phyloP scores from a whole-genome alignment of 495 filamentous ascomycete genomes.

The Penicillium arizonense region DNA sequence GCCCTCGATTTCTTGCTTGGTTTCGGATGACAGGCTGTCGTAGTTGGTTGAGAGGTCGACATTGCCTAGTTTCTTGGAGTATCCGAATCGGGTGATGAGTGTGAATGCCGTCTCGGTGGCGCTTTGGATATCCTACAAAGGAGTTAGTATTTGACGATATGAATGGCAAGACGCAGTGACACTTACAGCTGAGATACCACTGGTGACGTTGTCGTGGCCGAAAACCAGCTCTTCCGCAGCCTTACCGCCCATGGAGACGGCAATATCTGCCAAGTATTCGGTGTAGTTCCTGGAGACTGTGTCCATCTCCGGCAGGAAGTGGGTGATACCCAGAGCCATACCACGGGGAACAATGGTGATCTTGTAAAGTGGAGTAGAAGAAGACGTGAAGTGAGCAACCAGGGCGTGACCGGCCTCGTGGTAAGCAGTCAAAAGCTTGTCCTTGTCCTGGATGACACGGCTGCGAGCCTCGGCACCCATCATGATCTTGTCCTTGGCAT shows the following conservation, averaged over 20 bases:
- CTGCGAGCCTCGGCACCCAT: conserved; percentile 92
- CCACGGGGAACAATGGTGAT: conserved; percentile 95
- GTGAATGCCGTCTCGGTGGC: conserved; percentile 78
- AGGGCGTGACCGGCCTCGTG: conserved; percentile 97
- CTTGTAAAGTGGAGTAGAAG: conserved; percentile 80
- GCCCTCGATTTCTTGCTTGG: conserved; percentile 76
- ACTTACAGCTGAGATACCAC: conserved; percentile 72
- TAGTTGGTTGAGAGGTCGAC: conserved; percentile 81
- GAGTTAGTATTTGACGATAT: neutral
- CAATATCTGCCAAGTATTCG: conserved; percentile 69
- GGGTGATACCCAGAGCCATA: conserved; percentile 78
- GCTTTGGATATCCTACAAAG: conserved; percentile 68
- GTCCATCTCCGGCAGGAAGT: conserved; percentile 85
- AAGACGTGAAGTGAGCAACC: conserved; percentile 75
- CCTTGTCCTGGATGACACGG: conserved; percentile 83
- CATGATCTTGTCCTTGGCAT: conserved; percentile 97
- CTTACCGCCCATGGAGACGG: conserved; percentile 86
- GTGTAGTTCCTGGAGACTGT: conserved; percentile 73
- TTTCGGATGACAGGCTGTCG: conserved; percentile 76
- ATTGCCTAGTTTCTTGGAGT: conserved; percentile 85
- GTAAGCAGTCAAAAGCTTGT: conserved; percentile 88
- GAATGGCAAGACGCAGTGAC: neutral
- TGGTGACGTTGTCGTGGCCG: conserved; percentile 81
- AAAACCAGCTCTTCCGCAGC: conserved; percentile 92
- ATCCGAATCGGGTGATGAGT: conserved; percentile 84